Base-by-base conservation (phyloP, 176 grass and related monocot genomes). In the Pontederia crassipes region DNA sequence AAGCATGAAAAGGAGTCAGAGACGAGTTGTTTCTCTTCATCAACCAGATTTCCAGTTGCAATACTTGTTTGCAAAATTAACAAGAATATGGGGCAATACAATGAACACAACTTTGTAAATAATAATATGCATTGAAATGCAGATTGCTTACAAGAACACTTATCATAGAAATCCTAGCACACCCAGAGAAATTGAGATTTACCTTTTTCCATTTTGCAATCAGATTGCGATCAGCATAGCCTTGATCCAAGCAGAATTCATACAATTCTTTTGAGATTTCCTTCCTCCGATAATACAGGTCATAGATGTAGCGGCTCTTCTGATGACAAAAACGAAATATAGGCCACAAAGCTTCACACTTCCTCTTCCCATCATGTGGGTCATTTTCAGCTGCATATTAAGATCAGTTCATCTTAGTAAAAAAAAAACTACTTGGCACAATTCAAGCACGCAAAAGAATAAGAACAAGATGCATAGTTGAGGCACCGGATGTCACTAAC, bases 171-270 rank as follows among this genome's bases (percentile, higher is more conserved):
- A 35, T 35, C 4, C 29, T 64, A 9, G 17, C 10, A 48, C 7
- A 20, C 9, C 17, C 14, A 50, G 12, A 64, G 62, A 63, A 52
- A 20, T 4, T 14, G 15, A 56, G 2, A 28, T 35, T 14, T 75
- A 82, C 82, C 79, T 89, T 97, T 75, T 97, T 91, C 87, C 92
- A 91, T 66, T 97, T 97, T 77, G 84, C 92, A 62, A 97, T 91
- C 58, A 97, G 63, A 87, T 85, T 91, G 63, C 55, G 62, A 68
- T 97, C 92, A 3, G 81, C 87, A 78, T 91, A 73, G 60, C 92
- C 84, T 62, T 97, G 87, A 52, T 91, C 79, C 24, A 97, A 60
- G 71, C 92, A 91, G 45, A 97, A 91, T 57, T 90, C 83, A 56
- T 96, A 90, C 12, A 95, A 54, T 58, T 87, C 71, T 58, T 88